These are phyloP conservation scores for Aegilops sharonensis DNA, from an alignment of 176 grass and related monocot genomes.

Conservation along the genomic window DNA sequence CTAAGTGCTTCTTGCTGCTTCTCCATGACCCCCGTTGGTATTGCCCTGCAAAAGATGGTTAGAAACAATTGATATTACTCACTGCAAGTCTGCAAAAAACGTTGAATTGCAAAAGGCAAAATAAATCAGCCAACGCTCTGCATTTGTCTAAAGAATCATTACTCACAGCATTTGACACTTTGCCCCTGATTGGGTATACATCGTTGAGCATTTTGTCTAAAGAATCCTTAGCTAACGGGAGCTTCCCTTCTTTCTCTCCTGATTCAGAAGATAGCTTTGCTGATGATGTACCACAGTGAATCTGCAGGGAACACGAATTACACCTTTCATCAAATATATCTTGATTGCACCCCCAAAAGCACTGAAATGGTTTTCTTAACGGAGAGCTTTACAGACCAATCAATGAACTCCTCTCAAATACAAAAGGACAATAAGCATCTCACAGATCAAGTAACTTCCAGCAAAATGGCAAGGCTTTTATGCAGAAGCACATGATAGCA, in stretches of 20 bases:
- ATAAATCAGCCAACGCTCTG: background rate
- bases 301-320: conserved; percentile 28
- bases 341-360: background rate
- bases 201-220: conserved; percentile 58
- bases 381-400: background rate
- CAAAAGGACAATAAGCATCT: background rate
- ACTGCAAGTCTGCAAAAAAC: background rate
- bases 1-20: conserved; percentile 11
- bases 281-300: conserved; percentile 29
- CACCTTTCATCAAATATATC: background rate
- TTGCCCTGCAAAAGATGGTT: conserved; percentile 20
- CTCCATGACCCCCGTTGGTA: conserved; percentile 25
- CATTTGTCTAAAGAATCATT: background rate
- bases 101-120: background rate
- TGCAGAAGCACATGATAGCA: background rate
- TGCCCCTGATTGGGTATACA: conserved; percentile 40
- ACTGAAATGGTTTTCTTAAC: background rate
- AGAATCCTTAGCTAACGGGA: conserved; percentile 49
- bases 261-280: background rate
- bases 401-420: background rate
- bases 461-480: background rate
- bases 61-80: background rate
- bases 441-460: background rate
- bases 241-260: conserved; percentile 36
- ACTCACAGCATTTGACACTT: conserved; percentile 31